Evolutionary conservation across 345 rosid genomes (phyloP), one percentile per base, ranked within the genome.

Genomic region (Citrus medica): DNA sequence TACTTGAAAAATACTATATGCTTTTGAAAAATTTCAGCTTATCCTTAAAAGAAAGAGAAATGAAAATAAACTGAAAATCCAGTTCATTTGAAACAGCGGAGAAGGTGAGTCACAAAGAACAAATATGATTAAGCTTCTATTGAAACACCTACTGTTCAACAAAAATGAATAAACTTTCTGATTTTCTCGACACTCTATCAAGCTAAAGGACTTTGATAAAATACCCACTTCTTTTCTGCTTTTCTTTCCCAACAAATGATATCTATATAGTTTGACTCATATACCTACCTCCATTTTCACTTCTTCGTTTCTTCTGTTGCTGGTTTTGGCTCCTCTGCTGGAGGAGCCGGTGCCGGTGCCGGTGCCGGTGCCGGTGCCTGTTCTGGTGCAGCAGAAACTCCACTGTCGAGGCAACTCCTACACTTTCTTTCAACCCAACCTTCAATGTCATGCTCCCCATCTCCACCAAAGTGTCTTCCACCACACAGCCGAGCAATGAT

Each of bases 381-480:
- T 42, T 10, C 48, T 12, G 48, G 48, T 46, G 84, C 79, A 4
- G 89, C 27, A 3, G 95, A 83, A 48, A 95, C 51, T 8, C 98
- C 98, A 16, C 93, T 92, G 55, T 95, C 99, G 25, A 95, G 88
- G 89, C 99, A 92, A 79, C 86, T 93, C 74, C 92, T 84, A 71
- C 99, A 93, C 80, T 83, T 91, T 25, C 82, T 87, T 79, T 95
- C 98, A 10, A 93, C 90, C 98, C 98, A 95, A 24, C 98, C 94
- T 87, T 95, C 99, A 3, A 93, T 84, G 82, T 93, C 94, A 60
- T 86, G 83, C 84, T 92, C 97, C 33, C 97, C 92, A 35, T 85
- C 84, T 48, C 86, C 86, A 38, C 87, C 91, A 63, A 88, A 86
- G 82, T 86, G 96, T 60, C 92, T 81, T 38, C 97, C 97, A 0